Conservation (phyloP, 805 yeast genomes). For the Cyberlindnera xishuangbannaensis region DNA sequence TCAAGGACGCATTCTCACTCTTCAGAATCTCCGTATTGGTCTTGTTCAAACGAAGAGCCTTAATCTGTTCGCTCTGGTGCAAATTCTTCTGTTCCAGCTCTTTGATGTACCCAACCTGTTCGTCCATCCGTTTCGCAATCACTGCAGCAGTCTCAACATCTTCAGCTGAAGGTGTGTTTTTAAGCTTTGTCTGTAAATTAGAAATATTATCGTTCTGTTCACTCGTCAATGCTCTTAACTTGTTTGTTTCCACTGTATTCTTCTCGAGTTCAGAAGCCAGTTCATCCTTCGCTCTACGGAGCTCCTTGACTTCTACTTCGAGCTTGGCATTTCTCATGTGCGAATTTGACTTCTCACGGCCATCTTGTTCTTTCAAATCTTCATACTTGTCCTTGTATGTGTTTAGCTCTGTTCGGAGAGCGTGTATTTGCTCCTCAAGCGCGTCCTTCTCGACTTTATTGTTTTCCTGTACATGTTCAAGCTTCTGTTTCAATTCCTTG, state of each 20-base stretch:
- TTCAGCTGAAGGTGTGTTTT: constrained; percentile 32
- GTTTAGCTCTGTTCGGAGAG: constrained; percentile 17
- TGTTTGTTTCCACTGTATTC: constrained; percentile 4
- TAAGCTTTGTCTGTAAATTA: constrained; percentile 1
- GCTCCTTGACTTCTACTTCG: constrained; percentile 3
- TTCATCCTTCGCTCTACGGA: constrained; percentile 6
- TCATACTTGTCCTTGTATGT: constrained; percentile 9
- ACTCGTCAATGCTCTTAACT: not conserved
- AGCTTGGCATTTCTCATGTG: constrained; percentile 1
- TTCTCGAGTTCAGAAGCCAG: constrained; percentile 5
- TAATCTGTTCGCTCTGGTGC: constrained; percentile 46
- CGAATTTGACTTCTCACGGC: not conserved
- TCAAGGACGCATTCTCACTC: constrained; percentile 45
- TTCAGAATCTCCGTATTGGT: constrained; percentile 44
- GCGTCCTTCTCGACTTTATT: constrained; percentile 19
- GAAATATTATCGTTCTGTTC: constrained; percentile 5
- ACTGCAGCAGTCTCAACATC: constrained; percentile 7
- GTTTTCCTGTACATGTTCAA: constrained; percentile 24
- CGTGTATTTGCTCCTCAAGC: constrained; percentile 15
- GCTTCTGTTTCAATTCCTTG: constrained; percentile 25
- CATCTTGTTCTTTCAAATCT: constrained; percentile 2
- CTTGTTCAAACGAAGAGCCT: constrained; percentile 41
- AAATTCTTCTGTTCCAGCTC: constrained; percentile 48
- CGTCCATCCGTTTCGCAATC: constrained; percentile 27
- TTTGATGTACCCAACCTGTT: constrained; percentile 40